Evolutionary conservation across 129 eudicot genomes (phyloP).

Genomic region (Helianthus annuus): HanXRQr2.0-SUNRISE NC_035435.2:163153696-163154195

Average conservation of each 20-base stretch:
- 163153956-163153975: conserved; percentile 87
- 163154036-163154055: conserved; percentile 18
- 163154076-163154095: conserved; percentile 19
- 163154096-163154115: neutral
- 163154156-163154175: neutral
- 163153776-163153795: conserved; percentile 76
- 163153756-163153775: conserved; percentile 68
- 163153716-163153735: conserved; percentile 64
- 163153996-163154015: conserved; percentile 23
- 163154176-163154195: neutral
- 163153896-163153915: conserved; percentile 58
- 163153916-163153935: conserved; percentile 83
- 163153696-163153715: conserved; percentile 60
- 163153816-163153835: conserved; percentile 52
- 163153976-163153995: conserved; percentile 68
- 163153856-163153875: conserved; percentile 68
- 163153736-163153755: conserved; percentile 73
- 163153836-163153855: conserved; percentile 47
- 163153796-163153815: conserved; percentile 78
- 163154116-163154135: neutral
- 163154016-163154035: conserved; percentile 2
- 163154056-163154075: conserved; percentile 11
- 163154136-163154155: neutral
- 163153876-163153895: conserved; percentile 66
- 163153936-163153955: conserved; percentile 86